phyloP scores from a whole-genome alignment of 345 rosid species.

The Acer yangbiense region DNA sequence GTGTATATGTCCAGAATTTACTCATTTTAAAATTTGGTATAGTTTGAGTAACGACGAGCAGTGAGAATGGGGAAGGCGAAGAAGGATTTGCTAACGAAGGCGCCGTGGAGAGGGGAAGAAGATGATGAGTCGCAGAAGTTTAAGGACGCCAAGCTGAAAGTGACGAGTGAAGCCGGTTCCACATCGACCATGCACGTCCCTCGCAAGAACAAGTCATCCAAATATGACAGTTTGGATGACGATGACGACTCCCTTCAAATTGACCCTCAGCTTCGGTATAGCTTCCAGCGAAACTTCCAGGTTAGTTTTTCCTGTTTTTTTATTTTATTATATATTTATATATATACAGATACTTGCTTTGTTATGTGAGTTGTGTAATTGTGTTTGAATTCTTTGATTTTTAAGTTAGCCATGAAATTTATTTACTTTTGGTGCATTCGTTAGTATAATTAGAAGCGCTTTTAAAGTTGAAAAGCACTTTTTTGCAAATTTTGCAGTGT shows the following conservation, averaged over 20 bases:
- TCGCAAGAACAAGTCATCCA: conserved; percentile 38
- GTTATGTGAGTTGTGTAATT: too few relatives aligned
- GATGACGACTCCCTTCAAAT: conserved; percentile 62
- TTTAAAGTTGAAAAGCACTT: too few relatives aligned
- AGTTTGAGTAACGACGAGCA: too few relatives aligned
- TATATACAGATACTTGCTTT: too few relatives aligned
- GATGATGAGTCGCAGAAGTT: conserved; percentile 59
- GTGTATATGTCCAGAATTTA: too few relatives aligned
- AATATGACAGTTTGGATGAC: conserved; percentile 32
- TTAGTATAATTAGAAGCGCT: background rate
- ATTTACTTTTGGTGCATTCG: background rate
- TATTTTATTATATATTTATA: too few relatives aligned
- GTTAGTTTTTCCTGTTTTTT: too few relatives aligned
- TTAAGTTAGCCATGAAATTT: background rate
- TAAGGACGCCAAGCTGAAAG: conserved; percentile 75
- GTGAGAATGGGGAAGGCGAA: conserved; percentile 44
- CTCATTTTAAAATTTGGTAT: too few relatives aligned
- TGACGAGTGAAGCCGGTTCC: conserved; percentile 70
- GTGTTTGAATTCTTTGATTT: background rate
- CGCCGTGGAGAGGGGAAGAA: conserved; percentile 92
- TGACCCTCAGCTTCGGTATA: conserved; percentile 95
- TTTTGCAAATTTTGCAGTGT: too few relatives aligned
- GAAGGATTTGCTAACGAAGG: conserved; percentile 73
- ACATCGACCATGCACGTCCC: conserved; percentile 85
- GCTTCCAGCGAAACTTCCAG: conserved; percentile 45